Evolutionary conservation across 495 filamentous ascomycete genomes (phyloP), one percentile per base, ranked within the genome.

Genomic region (Xylaria curta): DNA sequence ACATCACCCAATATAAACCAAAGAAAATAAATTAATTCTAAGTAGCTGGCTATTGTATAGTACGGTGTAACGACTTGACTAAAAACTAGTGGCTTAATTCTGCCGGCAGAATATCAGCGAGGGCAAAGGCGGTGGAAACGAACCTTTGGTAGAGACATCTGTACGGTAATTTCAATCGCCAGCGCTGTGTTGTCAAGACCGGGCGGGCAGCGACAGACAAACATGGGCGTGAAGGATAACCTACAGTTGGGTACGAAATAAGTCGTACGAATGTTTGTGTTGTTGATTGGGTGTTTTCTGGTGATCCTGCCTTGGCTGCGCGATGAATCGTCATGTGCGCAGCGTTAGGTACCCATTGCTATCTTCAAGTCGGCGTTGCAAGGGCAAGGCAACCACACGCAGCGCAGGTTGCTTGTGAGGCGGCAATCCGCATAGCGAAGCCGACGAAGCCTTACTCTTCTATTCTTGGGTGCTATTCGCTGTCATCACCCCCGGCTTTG

Each of bases 361-460:
- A 38, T 53, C 33, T 33, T 44, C 24, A 31, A 51, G 56, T 19
- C 40, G 44, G 33, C 58, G 33, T 70, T 61, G 46, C 68, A 49
- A 62, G 40, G 33, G 21, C n/a, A 61, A 70, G 59, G 59, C 68
- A 56, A 56, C 47, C 12, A 64, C 15, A 63, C 63, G 59, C 68
- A 64, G 36, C 47, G 5, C 68, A 47, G 42, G 26, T 28, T 59
- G 68, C n/a, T 53, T 54, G 68, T 46, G 54, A 70, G 68, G 68
- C 59, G 68, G 68, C 46, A 21, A 36, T 64, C 28, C 21, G 47
- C 68, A 69, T 69, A 42, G 66, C 42, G 44, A 38, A 46, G 4
- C 40, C 53, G 44, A 53, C 46, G 40, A 69, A 58, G 66, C 68
- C 56, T 53, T 49, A 47, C 68, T 65, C 62, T 19, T 28, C 42